Evolutionary conservation across 1,284 basidiomycete genomes (phyloP), one percentile per base, ranked within the genome.

Genomic region (Ceratobasidium papillatum): DNA sequence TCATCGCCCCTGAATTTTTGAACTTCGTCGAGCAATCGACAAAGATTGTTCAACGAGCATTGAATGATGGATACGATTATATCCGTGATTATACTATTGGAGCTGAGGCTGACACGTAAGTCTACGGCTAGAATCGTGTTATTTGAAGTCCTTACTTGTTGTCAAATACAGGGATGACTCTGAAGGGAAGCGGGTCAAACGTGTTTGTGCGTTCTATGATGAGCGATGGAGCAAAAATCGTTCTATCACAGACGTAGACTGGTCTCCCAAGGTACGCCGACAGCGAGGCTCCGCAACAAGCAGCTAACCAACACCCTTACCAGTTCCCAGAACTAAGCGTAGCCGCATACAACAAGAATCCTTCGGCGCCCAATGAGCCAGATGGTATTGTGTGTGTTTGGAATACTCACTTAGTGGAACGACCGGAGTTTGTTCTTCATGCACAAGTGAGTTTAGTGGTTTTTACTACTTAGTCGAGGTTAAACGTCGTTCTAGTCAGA

Each of bases 381-480:
- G 96, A 99, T 79, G 98, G 98, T 1, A 90, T 99, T 64, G 98
- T 98, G 11, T 93, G 94, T 0, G 93, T 99, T 2, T 99, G 98
- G 98, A 99, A 99, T 81, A 84, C 97, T 64, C 98, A 99, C 80
- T 85, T 99, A 2, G 87, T 94, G 1, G 96, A 99, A 80, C 88
- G 97, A 77, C 97, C 98, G 22, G 98, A 99, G 82, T 99, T 98
- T 79, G 88, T 98, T 64, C 99, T 99, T 83, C 96, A 99, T 81
- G 96, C 98, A 0, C 96, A 96, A 84, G 95, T 95, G 77, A 52
- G 54, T 19, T 49, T 32, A 68, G 84, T 81, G 59, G 77, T 52
- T 38, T 49, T 38, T 59, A 30, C 25, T 19, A 17, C 49, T n/a
- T 38, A 43, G 56, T 38, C 41, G n/a, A 47, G 30, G n/a, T 76